These are phyloP conservation scores for Bimuria novae-zelandiae DNA, from an alignment of 2,329 filamentous ascomycete species.

Conservation along the genomic window DNA sequence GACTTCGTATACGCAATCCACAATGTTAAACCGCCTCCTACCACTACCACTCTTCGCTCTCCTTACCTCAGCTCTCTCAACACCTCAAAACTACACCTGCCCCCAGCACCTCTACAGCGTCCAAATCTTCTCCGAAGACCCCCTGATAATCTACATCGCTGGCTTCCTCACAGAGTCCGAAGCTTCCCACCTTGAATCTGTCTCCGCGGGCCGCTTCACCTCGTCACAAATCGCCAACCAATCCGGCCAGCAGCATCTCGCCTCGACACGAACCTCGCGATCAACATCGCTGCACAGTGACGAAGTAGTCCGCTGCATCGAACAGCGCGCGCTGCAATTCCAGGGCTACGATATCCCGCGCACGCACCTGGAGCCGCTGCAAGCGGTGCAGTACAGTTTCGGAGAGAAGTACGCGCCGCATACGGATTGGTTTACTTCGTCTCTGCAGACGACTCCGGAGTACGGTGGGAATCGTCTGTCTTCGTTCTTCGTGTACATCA, in stretches of 20 bases:
- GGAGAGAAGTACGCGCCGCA: conserved; percentile 61
- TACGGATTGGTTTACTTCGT: conserved; percentile 57
- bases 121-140: conserved; percentile 58
- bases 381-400: conserved; percentile 53
- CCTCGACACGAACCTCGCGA: conserved; percentile 26
- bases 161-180: conserved; percentile 57
- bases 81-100: conserved; percentile 31
- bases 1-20: background rate
- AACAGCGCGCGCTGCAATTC: conserved; percentile 59
- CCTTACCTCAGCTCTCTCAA: conserved; percentile 7
- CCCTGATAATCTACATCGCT: conserved; percentile 62
- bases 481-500: conserved; percentile 65
- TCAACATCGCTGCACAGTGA: conserved; percentile 40
- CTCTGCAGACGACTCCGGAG: conserved; percentile 21
- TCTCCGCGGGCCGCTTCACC: conserved; percentile 50
- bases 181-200: conserved; percentile 53
- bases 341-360: conserved; percentile 57
- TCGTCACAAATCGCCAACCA: conserved; percentile 26
- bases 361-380: conserved; percentile 56
- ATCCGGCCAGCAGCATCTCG: conserved; percentile 26
- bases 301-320: conserved; percentile 58
- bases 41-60: conserved; percentile 11
- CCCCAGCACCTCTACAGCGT: conserved; percentile 44
- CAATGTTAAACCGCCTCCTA: conserved; percentile 9
- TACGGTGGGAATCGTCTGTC: conserved; percentile 50